A percentile compares a stretch with the other conserved stretches of the same genome.
phyloP scores from a whole-genome alignment of 1,139 yeast genomes.

The Geotrichum klebahnii region DNA sequence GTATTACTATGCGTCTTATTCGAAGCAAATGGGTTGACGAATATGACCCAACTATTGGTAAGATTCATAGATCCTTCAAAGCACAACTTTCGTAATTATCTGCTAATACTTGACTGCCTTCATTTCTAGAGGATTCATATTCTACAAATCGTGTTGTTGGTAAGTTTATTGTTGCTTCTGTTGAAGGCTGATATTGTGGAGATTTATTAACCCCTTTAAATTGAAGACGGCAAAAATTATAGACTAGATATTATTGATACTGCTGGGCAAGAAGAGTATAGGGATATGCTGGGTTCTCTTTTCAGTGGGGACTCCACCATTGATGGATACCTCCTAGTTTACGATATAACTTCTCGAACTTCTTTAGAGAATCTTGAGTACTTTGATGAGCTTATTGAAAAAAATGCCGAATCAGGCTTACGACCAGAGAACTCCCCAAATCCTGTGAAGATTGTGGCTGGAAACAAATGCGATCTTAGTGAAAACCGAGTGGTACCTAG shows the following conservation, averaged over 20 bases:
- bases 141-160: slow-evolving; percentile 35
- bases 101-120: no score
- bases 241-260: slow-evolving; percentile 40
- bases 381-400: slow-evolving; percentile 77
- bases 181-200: no score
- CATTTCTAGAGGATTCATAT: slow-evolving; percentile 35
- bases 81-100: no score
- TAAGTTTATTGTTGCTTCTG: no score
- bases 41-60: slow-evolving; percentile 37
- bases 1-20: slow-evolving; percentile 38
- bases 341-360: slow-evolving; percentile 76
- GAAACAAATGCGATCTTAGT: slow-evolving; percentile 52
- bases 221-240: slow-evolving; percentile 36
- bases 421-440: slow-evolving; percentile 26
- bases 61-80: no score
- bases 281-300: slow-evolving; percentile 51
- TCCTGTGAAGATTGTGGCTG: slow-evolving; percentile 38
- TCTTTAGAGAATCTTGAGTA: slow-evolving; percentile 77
- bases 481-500: slow-evolving; percentile 74
- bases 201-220: not conserved
- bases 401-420: slow-evolving; percentile 58
- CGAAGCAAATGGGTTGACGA: slow-evolving; percentile 40
- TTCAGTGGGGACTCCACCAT: slow-evolving; percentile 73
- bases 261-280: slow-evolving; percentile 42
- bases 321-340: slow-evolving; percentile 82